Evolutionary conservation across 352 stramenopile species (phyloP), one percentile per base, ranked within the genome.

Genomic region (Phytophthora capsici): DNA sequence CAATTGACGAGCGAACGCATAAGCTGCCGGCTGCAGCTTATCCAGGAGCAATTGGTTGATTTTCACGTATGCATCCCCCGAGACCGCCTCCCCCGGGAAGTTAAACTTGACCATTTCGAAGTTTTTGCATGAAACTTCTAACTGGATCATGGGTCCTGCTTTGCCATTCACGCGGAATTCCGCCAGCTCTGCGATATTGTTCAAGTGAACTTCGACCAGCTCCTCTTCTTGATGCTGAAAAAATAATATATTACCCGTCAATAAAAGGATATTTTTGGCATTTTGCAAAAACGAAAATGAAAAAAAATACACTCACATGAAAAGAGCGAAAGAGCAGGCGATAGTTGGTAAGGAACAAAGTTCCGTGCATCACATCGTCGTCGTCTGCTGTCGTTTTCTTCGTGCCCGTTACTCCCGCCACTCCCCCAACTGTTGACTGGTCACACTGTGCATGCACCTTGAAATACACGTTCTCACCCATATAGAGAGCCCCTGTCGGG

Each of bases 61-160:
- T 32, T 84, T 78, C 22, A 92, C 81, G 55, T 82, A 94, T 3
- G 90, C 63, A 17, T 94, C 81, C 1, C 80, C 80, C 1, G 84
- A 90, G 7, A 77, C 82, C 3, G 75, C 48, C 23, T 94, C 84
- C 25, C 72, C 79, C 0, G 84, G 82, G 32, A 94, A 94, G 34
- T 85, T 84, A 47, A 94, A 91, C 41, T 86, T 89, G 20, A 93
- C 57, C 36, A 95, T 76, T 50, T 90, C 78, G 61, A 95, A 94
- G 55, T 93, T 95, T 63, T 95, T 95, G 78, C 85, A 94, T 40
- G 87, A 84, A 57, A 95, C 73, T 70, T 95, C 85, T 41, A 95
- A 66, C 55, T 90, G 82, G 53, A 77, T 89, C 75, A 82, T 79
- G 25, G 75, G 61, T 2, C 73, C 76, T 7, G 64, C 66, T 50